Conservation (phyloP, 2,329 filamentous ascomycete species). For the Calonectria honghensis region DNA sequence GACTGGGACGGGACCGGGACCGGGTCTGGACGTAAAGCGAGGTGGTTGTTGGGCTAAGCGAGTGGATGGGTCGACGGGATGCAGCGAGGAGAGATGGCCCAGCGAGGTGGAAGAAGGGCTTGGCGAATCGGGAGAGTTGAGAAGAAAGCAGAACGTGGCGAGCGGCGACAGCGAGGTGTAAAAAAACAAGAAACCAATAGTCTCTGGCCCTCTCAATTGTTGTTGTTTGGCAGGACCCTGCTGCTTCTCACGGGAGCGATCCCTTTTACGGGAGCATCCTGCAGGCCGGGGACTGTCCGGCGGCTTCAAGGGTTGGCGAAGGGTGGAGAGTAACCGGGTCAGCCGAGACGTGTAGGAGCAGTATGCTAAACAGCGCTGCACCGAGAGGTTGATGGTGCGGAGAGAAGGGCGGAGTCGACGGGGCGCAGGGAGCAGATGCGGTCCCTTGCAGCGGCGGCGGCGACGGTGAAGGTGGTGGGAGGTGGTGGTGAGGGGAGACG, state of each 20-base stretch:
- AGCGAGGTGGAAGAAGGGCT: neutral
- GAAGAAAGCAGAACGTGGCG: slow-evolving; percentile 25
- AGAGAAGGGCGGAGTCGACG: slow-evolving; percentile 30
- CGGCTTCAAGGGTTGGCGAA: slow-evolving; percentile 39
- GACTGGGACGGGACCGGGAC: slow-evolving; percentile 15
- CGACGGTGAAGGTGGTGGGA: slow-evolving; percentile 34
- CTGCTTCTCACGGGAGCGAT: slow-evolving; percentile 53
- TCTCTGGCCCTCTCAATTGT: slow-evolving; percentile 25
- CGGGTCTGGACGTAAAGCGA: slow-evolving; percentile 1
- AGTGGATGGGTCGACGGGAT: slow-evolving; percentile 28
- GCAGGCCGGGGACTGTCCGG: slow-evolving; percentile 42
- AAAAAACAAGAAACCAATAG: slow-evolving; percentile 32
- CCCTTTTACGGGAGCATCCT: slow-evolving; percentile 52
- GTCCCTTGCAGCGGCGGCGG: slow-evolving; percentile 40
- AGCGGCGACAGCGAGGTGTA: slow-evolving; percentile 24
- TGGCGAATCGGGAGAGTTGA: slow-evolving; percentile 11
- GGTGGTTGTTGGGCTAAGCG: slow-evolving; percentile 24
- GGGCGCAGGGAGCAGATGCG: slow-evolving; percentile 34
- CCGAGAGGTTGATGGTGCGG: slow-evolving; percentile 40
- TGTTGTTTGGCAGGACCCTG: slow-evolving; percentile 42
- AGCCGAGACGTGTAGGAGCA: slow-evolving; percentile 38
- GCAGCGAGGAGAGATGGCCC: neutral
- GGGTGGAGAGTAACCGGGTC: slow-evolving; percentile 16
- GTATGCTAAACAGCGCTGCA: slow-evolving; percentile 7
- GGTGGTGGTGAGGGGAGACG: slow-evolving; percentile 7